phyloP scores from a whole-genome alignment of 1,139 yeast genomes.

The Kodamaea suecica region DNA sequence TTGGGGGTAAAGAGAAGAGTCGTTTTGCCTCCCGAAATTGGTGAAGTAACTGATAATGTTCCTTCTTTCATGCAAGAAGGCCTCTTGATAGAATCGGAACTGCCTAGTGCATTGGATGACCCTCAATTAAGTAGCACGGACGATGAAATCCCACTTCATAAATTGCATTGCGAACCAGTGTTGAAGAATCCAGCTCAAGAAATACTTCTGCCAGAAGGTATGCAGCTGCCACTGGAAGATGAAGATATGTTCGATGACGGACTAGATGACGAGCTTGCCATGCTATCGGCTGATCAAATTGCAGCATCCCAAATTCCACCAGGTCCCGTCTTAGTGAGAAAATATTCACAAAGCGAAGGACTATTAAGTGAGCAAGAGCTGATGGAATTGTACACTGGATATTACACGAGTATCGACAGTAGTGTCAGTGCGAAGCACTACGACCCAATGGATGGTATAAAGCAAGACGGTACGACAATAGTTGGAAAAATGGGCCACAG shows the following conservation, averaged over 20 bases:
- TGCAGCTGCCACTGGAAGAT: conserved; percentile 12
- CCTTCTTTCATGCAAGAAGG: no score
- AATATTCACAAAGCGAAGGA: conserved; percentile 21
- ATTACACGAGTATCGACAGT: conserved; percentile 25
- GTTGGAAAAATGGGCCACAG: conserved; percentile 21
- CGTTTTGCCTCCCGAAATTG: no score
- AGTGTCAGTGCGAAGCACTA: conserved; percentile 17
- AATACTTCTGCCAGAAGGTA: no score
- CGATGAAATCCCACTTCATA: no score
- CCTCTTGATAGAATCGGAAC: no score
- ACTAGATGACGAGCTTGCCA: conserved; percentile 24
- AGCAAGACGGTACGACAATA: conserved; percentile 6
- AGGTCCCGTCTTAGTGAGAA: conserved; percentile 3
- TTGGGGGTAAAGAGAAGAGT: conserved; percentile 7
- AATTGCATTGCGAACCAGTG: no score
- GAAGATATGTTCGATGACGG: conserved; percentile 30
- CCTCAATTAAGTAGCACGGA: no score
- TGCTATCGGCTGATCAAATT: conserved; percentile 7
- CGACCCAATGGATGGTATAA: conserved; percentile 20
- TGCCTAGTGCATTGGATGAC: no score
- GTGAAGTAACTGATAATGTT: no score
- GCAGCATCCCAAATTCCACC: conserved; percentile 1
- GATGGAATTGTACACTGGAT: conserved; percentile 35
- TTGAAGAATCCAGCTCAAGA: no score
- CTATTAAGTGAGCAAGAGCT: conserved; percentile 27